These are phyloP conservation scores for Berkeleyomyces rouxiae DNA, from an alignment of 2,329 filamentous ascomycete species.

Conservation along the genomic window DNA sequence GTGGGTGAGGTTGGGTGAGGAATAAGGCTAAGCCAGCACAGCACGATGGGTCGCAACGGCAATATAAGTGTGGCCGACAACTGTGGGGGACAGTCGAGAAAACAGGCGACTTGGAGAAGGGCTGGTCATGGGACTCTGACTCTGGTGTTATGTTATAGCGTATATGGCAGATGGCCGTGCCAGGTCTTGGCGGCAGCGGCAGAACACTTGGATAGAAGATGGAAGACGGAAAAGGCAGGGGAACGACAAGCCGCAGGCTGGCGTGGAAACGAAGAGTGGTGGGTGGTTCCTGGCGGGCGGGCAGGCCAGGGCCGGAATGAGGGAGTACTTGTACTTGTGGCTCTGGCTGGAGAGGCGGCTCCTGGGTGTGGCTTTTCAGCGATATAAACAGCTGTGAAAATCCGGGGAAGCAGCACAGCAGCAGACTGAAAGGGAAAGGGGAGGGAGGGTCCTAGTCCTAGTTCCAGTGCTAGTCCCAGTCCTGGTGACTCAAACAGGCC, in stretches of 20 bases:
- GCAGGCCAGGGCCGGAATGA: too few species aligned
- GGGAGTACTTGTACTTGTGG: too few species aligned
- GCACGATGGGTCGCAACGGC: neutral
- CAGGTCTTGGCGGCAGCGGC: neutral
- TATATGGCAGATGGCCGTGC: neutral
- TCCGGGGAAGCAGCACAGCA: slow-evolving; percentile 1
- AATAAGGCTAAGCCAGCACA: neutral
- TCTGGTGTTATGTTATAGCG: neutral
- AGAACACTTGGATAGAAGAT: neutral
- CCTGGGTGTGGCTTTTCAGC: too few species aligned
- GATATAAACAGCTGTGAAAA: neutral
- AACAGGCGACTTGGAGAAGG: neutral
- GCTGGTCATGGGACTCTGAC: neutral
- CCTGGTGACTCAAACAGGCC: neutral
- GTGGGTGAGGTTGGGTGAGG: neutral
- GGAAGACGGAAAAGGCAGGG: neutral
- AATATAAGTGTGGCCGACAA: neutral
- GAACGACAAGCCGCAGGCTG: neutral
- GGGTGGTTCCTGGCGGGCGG: too few species aligned
- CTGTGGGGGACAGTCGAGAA: neutral
- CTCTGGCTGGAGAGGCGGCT: too few species aligned
- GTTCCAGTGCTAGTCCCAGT: too few species aligned
- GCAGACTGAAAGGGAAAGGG: neutral
- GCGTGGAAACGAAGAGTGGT: too few species aligned
- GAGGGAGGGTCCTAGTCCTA: neutral